Conservation (phyloP, 1,284 basidiomycete genomes). For the Inonotus hispidus region DNA sequence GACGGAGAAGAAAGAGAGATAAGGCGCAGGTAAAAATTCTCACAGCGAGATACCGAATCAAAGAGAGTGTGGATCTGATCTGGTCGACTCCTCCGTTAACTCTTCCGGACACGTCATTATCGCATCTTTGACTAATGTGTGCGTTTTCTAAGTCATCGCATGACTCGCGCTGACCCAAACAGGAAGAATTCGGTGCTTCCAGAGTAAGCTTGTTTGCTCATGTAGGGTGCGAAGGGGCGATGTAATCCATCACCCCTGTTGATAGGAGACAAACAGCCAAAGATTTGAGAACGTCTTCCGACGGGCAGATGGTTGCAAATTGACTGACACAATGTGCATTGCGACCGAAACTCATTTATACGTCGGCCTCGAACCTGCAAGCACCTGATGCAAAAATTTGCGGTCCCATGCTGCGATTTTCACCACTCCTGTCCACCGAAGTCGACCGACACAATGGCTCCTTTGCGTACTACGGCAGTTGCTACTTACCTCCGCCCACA, state of each 20-base stretch:
- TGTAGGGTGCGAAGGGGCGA: neutral
- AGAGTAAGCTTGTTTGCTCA: neutral
- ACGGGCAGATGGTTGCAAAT: neutral
- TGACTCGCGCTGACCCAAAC: neutral
- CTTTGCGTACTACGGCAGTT: neutral
- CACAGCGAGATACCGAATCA: too few relatives aligned
- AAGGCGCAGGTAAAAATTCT: too few relatives aligned
- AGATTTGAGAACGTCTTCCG: neutral
- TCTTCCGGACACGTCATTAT: neutral
- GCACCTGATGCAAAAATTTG: too few relatives aligned
- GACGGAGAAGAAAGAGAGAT: neutral
- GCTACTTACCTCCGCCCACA: neutral
- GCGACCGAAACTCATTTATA: neutral
- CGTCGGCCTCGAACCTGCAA: neutral
- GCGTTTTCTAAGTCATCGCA: neutral
- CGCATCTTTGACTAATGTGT: neutral
- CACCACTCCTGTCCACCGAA: too few relatives aligned
- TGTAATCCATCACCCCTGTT: neutral
- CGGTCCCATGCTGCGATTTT: too few relatives aligned
- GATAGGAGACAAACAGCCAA: neutral
- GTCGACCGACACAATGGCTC: neutral
- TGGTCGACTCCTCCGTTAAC: neutral
- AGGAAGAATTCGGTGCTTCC: neutral
- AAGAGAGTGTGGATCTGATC: neutral
- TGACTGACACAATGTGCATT: neutral